A percentile compares a stretch with the other conserved stretches of the same genome.
These are phyloP conservation scores for Dittrichia graveolens DNA, from an alignment of 129 eudicot genomes.

Conservation along the genomic window DNA sequence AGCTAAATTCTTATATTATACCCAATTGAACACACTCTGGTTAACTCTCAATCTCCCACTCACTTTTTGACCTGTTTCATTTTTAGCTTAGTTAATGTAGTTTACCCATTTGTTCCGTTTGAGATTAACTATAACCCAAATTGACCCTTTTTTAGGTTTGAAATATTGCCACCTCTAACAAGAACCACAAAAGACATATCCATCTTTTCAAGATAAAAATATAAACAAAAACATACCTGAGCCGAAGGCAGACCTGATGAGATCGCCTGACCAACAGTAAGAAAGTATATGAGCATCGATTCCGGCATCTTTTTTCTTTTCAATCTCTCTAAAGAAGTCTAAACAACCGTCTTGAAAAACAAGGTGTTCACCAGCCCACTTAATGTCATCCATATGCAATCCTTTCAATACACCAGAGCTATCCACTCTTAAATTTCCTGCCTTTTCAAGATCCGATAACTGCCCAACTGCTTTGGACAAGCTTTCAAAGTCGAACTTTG, in stretches of 20 bases:
- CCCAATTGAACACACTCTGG: not conserved
- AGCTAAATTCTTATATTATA: not conserved
- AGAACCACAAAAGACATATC: constrained; percentile 4
- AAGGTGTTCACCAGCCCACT: constrained; percentile 56
- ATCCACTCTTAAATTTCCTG: constrained; percentile 45
- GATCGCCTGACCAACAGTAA: constrained; percentile 63
- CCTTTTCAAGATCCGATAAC: constrained; percentile 47
- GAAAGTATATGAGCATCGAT: constrained; percentile 56
- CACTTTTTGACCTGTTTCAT: not conserved
- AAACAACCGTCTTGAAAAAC: constrained; percentile 60
- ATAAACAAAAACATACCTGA: constrained; percentile 25
- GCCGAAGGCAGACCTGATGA: constrained; percentile 50
- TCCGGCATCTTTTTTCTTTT: constrained; percentile 29
- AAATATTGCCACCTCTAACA: not conserved
- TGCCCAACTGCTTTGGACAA: constrained; percentile 50
- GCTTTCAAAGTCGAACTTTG: constrained; percentile 42
- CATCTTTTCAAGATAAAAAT: not conserved
- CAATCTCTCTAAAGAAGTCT: constrained; percentile 45
- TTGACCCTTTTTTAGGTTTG: not conserved
- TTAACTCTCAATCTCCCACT: not conserved
- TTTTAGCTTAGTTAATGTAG: not conserved
- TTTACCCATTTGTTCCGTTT: not conserved
- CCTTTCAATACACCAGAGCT: constrained; percentile 52
- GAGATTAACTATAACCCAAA: not conserved
- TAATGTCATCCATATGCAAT: constrained; percentile 51